Evolutionary conservation across 176 grass and related monocot species (phyloP).

Genomic region (Juncus effusus): DNA sequence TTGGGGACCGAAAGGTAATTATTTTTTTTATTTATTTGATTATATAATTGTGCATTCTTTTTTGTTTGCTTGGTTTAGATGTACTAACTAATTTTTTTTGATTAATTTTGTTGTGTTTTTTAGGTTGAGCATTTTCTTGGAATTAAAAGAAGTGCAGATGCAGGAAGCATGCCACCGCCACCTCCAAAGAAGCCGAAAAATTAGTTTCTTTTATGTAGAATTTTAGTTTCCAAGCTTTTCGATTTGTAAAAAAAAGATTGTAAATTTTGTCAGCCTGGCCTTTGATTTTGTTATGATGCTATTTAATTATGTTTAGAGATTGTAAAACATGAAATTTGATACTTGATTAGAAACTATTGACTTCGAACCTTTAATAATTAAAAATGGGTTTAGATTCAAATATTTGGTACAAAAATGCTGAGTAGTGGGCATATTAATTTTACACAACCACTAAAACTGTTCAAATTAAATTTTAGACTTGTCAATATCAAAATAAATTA

Average conservation of each 20-base stretch:
- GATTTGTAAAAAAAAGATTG: background rate
- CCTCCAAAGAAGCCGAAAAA: slow-evolving; percentile 62
- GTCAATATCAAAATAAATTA: too few relatives aligned
- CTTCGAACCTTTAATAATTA: too few relatives aligned
- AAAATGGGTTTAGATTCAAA: too few relatives aligned
- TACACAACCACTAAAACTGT: too few relatives aligned
- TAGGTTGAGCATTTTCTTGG: slow-evolving; percentile 73
- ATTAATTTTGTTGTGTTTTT: background rate
- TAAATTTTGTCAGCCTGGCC: background rate
- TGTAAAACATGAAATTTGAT: too few relatives aligned
- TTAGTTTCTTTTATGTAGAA: slow-evolving; percentile 23
- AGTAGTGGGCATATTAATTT: too few relatives aligned
- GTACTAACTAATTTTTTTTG: background rate
- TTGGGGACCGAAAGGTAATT: slow-evolving; percentile 70
- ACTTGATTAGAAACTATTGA: too few relatives aligned
- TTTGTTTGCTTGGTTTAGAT: slow-evolving; percentile 11
- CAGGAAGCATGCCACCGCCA: slow-evolving; percentile 52
- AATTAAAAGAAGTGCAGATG: slow-evolving; percentile 60
- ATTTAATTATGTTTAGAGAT: too few relatives aligned
- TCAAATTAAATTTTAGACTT: too few relatives aligned
- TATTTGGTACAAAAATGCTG: too few relatives aligned
- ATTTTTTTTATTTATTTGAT: background rate
- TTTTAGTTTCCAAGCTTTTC: background rate
- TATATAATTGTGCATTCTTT: slow-evolving; percentile 7
- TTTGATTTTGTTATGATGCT: background rate